Conservation (phyloP, 257 asterid genomes). For the Nicotiana knightiana region DNA sequence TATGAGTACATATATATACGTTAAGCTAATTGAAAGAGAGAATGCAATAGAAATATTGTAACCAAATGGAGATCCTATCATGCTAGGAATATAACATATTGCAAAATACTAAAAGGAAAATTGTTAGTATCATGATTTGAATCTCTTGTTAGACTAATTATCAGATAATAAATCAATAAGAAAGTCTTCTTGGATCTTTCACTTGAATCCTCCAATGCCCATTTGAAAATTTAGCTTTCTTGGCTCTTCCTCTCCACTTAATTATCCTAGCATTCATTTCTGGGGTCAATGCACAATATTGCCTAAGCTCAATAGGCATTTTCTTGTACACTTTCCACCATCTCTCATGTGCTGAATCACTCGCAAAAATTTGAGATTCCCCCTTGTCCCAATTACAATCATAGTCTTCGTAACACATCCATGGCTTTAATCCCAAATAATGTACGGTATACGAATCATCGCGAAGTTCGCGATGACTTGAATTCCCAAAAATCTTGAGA, state of each 20-base stretch:
- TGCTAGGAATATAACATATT: too few relatives aligned
- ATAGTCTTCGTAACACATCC: slow-evolving; percentile 65
- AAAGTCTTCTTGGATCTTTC: slow-evolving; percentile 40
- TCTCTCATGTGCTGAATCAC: slow-evolving; percentile 48
- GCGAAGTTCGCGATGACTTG: slow-evolving; percentile 9
- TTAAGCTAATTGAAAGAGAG: too few relatives aligned
- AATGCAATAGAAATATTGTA: too few relatives aligned
- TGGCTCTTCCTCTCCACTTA: slow-evolving; percentile 30
- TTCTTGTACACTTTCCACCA: slow-evolving; percentile 60
- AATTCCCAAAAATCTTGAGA: slow-evolving; percentile 33
- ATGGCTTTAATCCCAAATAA: slow-evolving; percentile 75
- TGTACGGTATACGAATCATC: slow-evolving; percentile 34
- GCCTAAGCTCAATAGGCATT: slow-evolving; percentile 42
- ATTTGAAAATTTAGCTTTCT: slow-evolving; percentile 31
- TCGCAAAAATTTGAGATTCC: slow-evolving; percentile 33
- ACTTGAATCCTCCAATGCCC: slow-evolving; percentile 57
- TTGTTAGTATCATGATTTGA: not conserved
- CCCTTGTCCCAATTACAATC: slow-evolving; percentile 71
- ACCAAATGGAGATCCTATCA: too few relatives aligned
- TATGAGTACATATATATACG: too few relatives aligned
- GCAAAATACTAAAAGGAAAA: not conserved
- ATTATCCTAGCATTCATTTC: slow-evolving; percentile 28
- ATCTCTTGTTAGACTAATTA: not conserved
- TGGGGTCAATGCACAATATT: slow-evolving; percentile 37
- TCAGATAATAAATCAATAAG: not conserved